Conservation (phyloP, 306 rosid genomes). For the Benincasa hispida region DNA sequence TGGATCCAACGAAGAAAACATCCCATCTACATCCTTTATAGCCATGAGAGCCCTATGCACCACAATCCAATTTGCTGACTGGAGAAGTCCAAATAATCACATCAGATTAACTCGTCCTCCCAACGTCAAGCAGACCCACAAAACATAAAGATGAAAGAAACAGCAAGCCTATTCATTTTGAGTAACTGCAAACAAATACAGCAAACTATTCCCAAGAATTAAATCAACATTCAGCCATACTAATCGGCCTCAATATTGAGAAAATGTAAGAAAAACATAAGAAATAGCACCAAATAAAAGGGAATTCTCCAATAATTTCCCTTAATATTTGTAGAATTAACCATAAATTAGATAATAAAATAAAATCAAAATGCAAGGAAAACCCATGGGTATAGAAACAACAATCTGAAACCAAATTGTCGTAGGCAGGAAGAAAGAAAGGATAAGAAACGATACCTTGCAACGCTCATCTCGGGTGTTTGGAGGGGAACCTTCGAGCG, state of each 20-base stretch:
- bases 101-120: background rate
- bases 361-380: background rate
- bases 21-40: constrained; percentile 81
- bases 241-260: background rate
- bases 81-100: constrained; percentile 8
- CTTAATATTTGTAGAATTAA: background rate
- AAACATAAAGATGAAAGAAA: background rate
- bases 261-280: background rate
- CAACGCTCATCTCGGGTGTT: constrained; percentile 83
- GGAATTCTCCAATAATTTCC: background rate
- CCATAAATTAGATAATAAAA: background rate
- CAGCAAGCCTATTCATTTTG: constrained; percentile 1
- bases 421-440: background rate
- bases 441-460: constrained; percentile 32
- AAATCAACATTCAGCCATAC: background rate
- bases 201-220: background rate
- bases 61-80: constrained; percentile 94
- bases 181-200: background rate
- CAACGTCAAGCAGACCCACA: background rate
- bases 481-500: constrained; percentile 91
- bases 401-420: too few species aligned
- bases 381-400: too few species aligned
- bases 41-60: constrained; percentile 98
- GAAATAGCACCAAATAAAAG: background rate
- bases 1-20: constrained; percentile 93